phyloP scores from a whole-genome alignment of 169 alveolate genomes.

The Eimeria zaria region DNA sequence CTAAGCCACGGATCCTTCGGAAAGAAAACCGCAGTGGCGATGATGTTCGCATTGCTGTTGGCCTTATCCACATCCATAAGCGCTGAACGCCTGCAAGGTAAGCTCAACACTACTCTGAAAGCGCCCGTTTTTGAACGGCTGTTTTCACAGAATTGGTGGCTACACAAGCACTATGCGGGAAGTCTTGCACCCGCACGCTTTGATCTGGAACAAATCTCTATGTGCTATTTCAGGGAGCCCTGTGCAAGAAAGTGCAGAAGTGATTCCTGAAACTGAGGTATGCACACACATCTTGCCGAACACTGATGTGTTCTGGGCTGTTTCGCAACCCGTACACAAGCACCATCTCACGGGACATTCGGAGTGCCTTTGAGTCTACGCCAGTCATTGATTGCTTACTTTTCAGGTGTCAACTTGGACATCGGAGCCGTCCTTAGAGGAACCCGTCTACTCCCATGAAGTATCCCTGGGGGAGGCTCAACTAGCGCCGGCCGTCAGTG shows the following conservation, averaged over 20 bases:
- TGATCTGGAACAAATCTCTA: neutral
- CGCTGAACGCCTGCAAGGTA: slow-evolving; percentile 21
- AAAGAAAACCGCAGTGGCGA: neutral
- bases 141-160: neutral
- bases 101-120: neutral
- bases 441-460: slow-evolving; percentile 10
- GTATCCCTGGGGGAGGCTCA: slow-evolving; percentile 55
- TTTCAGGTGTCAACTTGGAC: neutral
- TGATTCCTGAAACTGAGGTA: neutral
- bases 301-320: neutral
- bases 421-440: neutral
- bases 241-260: neutral
- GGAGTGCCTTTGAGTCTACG: neutral
- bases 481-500: neutral
- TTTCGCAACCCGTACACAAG: neutral
- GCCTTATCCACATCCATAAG: neutral
- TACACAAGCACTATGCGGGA: neutral
- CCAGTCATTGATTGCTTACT: neutral
- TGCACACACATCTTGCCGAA: neutral
- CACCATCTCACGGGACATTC: neutral
- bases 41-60: neutral
- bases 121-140: neutral
- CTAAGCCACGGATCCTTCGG: neutral
- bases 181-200: neutral
- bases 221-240: neutral